phyloP scores from a whole-genome alignment of 768 basidiomycete genomes.

The Russula earlei region DNA sequence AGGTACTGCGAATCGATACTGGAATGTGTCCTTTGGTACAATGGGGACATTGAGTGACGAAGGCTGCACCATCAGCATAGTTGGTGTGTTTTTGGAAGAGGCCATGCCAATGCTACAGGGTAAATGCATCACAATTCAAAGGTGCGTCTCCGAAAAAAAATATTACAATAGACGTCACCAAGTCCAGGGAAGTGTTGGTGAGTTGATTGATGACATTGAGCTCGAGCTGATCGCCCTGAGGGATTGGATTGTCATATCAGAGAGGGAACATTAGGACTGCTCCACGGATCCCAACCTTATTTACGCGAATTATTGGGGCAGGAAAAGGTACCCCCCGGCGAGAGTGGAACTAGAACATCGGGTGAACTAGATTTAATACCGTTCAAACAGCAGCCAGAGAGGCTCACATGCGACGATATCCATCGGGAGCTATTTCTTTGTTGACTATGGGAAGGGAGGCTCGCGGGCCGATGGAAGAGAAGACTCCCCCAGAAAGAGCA shows the following conservation, averaged over 20 bases:
- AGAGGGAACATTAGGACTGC: not conserved
- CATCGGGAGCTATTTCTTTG: constrained; percentile 12
- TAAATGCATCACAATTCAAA: not conserved
- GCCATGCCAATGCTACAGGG: constrained; percentile 22
- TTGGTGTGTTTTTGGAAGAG: constrained; percentile 18
- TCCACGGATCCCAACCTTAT: constrained; percentile 20
- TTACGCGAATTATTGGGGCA: constrained; percentile 36
- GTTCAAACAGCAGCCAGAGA: not conserved
- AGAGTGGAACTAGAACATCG: constrained; percentile 29
- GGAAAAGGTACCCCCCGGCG: constrained; percentile 38
- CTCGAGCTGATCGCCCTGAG: constrained; percentile 1
- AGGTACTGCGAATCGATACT: constrained; percentile 10
- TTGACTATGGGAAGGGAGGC: not conserved
- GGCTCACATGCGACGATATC: not conserved
- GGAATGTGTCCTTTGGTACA: constrained; percentile 13
- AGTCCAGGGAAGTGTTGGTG: not conserved
- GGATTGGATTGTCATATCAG: not conserved
- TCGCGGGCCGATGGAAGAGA: not conserved
- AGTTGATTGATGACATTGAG: constrained; percentile 4
- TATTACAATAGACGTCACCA: constrained; percentile 13
- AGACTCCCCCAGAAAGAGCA: not conserved
- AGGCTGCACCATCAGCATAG: constrained; percentile 13
- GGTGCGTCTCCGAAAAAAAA: not conserved
- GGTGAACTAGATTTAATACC: not conserved
- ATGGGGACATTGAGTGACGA: constrained; percentile 22